Evolutionary conservation across 768 basidiomycete species (phyloP).

Genomic region (Mycena venus): DNA sequence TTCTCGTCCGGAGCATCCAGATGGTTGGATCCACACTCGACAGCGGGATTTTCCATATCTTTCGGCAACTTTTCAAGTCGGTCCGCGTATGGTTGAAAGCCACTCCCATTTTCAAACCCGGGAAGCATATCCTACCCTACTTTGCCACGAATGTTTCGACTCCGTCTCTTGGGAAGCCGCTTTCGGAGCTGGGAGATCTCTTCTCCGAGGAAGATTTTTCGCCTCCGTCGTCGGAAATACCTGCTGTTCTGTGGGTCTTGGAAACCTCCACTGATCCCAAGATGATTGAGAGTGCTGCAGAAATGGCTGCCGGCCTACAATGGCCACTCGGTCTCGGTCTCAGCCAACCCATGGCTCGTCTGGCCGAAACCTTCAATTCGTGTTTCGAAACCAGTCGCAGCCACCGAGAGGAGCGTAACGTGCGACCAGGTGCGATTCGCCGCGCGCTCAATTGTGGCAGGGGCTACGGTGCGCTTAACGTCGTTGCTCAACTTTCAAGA

Average conservation of each 20-base stretch:
- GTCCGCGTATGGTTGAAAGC: neutral
- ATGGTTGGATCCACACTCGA: too few species aligned
- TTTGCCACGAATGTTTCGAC: neutral
- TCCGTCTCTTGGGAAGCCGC: too few species aligned
- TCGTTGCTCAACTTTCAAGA: too few species aligned
- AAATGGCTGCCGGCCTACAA: neutral
- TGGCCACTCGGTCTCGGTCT: neutral
- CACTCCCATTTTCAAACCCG: neutral
- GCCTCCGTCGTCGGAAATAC: neutral
- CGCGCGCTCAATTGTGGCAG: neutral
- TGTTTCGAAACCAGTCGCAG: neutral
- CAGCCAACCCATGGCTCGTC: neutral
- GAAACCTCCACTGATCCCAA: neutral
- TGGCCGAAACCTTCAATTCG: neutral
- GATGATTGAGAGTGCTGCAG: neutral
- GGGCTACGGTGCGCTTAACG: neutral
- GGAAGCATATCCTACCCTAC: neutral
- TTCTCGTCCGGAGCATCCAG: too few species aligned
- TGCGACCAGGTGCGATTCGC: neutral
- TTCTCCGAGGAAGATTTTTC: neutral
- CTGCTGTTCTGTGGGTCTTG: neutral
- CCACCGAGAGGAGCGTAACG: neutral
- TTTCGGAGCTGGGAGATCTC: neutral
- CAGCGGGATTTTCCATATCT: neutral
- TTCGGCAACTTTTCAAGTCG: neutral